These are phyloP conservation scores for Gastrolobium bilobum DNA, from an alignment of 306 rosid species.

Conservation along the genomic window DNA sequence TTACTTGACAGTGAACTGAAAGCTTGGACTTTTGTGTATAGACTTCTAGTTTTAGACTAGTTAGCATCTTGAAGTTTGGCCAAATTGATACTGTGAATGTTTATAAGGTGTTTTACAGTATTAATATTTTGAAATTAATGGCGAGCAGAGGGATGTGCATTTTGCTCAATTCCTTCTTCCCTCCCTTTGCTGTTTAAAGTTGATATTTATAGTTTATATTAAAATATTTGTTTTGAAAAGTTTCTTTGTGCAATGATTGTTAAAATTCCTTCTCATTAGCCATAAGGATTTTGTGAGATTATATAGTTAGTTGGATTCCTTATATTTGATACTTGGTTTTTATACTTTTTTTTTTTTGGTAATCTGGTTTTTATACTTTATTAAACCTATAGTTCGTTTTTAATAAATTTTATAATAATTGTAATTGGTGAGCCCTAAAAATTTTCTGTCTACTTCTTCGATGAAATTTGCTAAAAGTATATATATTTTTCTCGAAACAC, in stretches of 20 bases:
- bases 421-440: too few species aligned
- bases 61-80: conserved; percentile 35
- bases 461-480: too few species aligned
- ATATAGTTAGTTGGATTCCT: conserved; percentile 1
- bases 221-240: conserved; percentile 15
- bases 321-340: background rate
- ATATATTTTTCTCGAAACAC: too few species aligned
- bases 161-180: background rate
- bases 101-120: background rate
- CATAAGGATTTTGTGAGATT: conserved; percentile 3
- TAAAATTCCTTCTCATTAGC: background rate
- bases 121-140: conserved; percentile 3
- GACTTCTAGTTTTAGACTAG: conserved; percentile 22
- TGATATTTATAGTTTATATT: conserved; percentile 1
- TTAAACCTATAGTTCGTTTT: background rate
- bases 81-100: conserved; percentile 1
- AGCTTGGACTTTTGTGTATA: conserved; percentile 14
- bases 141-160: background rate
- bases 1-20: conserved; percentile 13
- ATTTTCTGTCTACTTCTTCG: too few species aligned
- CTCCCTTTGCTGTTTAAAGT: background rate
- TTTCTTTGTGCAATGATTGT: background rate
- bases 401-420: too few species aligned
- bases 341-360: too few species aligned
- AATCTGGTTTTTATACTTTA: background rate